phyloP scores from a whole-genome alignment of 768 basidiomycete species.

The Leucocoprinus birnbaumii region DNA sequence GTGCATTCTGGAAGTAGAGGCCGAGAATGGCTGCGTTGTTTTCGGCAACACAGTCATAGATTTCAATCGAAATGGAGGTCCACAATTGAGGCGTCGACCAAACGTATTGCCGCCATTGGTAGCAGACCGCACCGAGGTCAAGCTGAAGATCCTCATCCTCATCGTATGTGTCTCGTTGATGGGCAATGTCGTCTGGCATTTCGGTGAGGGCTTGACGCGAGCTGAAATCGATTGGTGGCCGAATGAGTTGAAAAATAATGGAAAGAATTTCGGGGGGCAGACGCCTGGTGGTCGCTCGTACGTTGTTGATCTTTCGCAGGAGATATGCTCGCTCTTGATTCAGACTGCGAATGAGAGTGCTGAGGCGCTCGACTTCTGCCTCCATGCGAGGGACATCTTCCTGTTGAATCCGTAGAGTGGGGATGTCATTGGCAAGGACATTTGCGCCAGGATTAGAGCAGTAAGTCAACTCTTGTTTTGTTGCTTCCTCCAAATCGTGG shows the following conservation, averaged over 20 bases:
- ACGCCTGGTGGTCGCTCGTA: not conserved
- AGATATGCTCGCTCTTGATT: not conserved
- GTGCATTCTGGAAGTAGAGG: slow-evolving; percentile 5
- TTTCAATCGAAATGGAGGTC: not conserved
- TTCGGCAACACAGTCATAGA: not conserved
- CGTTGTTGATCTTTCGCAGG: not conserved
- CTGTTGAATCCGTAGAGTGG: not conserved
- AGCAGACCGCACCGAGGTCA: not conserved
- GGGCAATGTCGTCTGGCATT: no score
- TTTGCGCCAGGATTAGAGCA: no score
- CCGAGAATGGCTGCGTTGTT: not conserved
- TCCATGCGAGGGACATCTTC: not conserved
- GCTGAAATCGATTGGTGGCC: not conserved
- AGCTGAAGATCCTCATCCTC: not conserved
- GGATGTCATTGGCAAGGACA: not conserved
- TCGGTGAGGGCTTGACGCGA: not conserved
- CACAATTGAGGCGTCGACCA: slow-evolving; percentile 6
- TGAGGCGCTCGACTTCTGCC: not conserved
- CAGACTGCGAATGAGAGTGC: not conserved
- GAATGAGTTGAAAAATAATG: not conserved
- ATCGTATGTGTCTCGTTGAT: not conserved
- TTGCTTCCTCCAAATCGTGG: not conserved
- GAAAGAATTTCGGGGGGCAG: not conserved
- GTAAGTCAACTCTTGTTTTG: not conserved
- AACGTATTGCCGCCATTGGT: not conserved